Evolutionary conservation across 495 filamentous ascomycete species (phyloP).

Genomic region (Friedmanniomyces simplex): DNA sequence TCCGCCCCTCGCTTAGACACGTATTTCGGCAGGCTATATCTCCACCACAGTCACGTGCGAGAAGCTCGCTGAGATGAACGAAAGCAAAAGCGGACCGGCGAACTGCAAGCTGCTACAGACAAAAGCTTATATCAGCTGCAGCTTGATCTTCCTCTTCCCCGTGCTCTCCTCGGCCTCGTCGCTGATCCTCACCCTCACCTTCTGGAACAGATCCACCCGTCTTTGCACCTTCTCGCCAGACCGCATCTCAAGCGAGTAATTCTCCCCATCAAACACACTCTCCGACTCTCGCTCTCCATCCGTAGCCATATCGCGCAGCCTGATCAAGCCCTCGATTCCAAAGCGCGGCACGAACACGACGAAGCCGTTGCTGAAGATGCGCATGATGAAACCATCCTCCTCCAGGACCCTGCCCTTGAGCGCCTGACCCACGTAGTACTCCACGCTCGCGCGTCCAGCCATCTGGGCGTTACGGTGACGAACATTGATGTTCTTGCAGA

Average conservation of each 20-base stretch:
- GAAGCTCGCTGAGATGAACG: no score
- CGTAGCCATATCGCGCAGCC: constrained; percentile 68
- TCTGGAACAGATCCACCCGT: constrained; percentile 74
- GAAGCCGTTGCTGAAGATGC: constrained; percentile 91
- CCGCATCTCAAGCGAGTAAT: constrained; percentile 57
- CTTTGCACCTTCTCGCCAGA: constrained; percentile 40
- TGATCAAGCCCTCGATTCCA: constrained; percentile 84
- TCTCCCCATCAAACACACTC: constrained; percentile 70
- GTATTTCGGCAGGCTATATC: no score
- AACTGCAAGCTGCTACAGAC: no score
- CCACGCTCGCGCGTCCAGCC: constrained; percentile 82
- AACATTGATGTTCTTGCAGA: constrained; percentile 97
- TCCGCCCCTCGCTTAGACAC: no score
- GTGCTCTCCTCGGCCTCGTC: constrained; percentile 88
- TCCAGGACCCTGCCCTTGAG: constrained; percentile 72
- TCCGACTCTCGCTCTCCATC: constrained; percentile 45
- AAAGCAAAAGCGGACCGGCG: no score
- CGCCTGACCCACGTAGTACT: constrained; percentile 95
- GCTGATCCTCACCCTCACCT: constrained; percentile 74
- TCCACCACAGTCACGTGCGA: no score
- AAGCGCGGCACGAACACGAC: constrained; percentile 93
- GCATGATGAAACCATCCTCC: constrained; percentile 92
- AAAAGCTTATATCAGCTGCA: constrained; percentile 52
- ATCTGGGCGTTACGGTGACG: constrained; percentile 94
- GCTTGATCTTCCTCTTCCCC: constrained; percentile 79